Base-by-base conservation (phyloP, 2,329 filamentous ascomycete genomes). In the Moelleriella libera region DNA sequence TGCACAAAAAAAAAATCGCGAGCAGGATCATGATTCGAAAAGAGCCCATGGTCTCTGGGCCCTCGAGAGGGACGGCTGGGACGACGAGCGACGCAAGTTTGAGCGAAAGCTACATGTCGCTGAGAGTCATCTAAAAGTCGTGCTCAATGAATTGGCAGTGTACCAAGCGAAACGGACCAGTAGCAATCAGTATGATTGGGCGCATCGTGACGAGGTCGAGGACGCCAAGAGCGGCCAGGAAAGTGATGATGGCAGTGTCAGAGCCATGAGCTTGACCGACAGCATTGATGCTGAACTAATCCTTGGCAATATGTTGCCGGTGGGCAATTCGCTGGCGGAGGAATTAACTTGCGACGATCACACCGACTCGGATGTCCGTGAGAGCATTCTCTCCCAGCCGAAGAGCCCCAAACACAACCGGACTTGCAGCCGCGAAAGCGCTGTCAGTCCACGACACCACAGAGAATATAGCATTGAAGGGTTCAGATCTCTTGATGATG, bases 41-140 rank as follows among this genome's bases (percentile, higher is more conserved):
- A 78, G 83, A 32, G 80, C 83, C 5, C 86, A 94, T 57, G 75
- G 81, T 47, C 73, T 88, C 49, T 96, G 88, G 85, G 81, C 83
- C 9, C 80, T 78, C 46, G 92, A 98, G 53, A 92, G 84, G 60
- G 82, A 90, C 47, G 70, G 71, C 2, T 97, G 89, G 88, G 83
- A 89, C 10, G 80, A 83, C 44, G 88, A 94, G 61, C 84, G 80
- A 57, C 81, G 89, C 47, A 84, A 78, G 48, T 75, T 87, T 51
- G 90, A 98, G 63, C 81, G 86, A 48, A 88, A 85, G 55, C 68
- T 95, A 11, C 89, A 97, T 61, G 76, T 96, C n/a, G 85, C 88
- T 2, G 92, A 98, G 66, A 85, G 76, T 31, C 82, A 90, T 39
- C 65, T 98, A 47, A 92, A 90, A 61, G 74, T 78, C 9, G 76